Base-by-base conservation (phyloP, 1,139 yeast genomes). In the Candida pseudoviswanathii region DNA sequence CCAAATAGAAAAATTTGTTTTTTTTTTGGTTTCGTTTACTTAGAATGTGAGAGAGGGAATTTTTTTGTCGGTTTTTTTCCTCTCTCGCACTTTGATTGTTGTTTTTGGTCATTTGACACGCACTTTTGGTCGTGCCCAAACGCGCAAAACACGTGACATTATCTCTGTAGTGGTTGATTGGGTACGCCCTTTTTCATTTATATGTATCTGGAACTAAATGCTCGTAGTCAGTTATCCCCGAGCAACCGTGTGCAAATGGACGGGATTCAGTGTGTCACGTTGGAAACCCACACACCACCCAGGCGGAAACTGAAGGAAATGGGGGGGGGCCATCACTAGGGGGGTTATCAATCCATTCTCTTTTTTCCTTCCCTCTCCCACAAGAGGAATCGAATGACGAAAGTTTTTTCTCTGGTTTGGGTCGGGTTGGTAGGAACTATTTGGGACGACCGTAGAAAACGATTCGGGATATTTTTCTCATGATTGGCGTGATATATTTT, bases 41-140 rank as follows among this genome's bases (percentile, higher is more conserved):
- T 16, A 16, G 16, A 34, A 10, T n/a, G 37, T 16, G 38, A 34
- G 34, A 34, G 27, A 36, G 44, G 21, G 44, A 31, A 11, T 24
- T 25, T 34, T 34, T 29, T 41, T 41, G 44, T 41, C 33, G 32
- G 31, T 33, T 27, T 43, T 30, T 30, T 39, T 43, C 24, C 42
- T 9, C 22, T 33, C 44, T 37, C 46, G 16, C 41, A 29, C 40
- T 8, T 36, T 22, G 40, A 16, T 36, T 36, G 40, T 36, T 36
- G 40, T 36, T 36, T 36, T 36, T 26, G n/a, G 6, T 22, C 29
- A 22, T 16, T 36, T 22, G 6, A 22, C 40, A 36, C 40, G 40
- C 5, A 21, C 22, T 4, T 4, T 8, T 8, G 9, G 37, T 43
- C 41, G 40, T 43, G 40, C 7, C 16, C 2, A 31, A 9, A 6